Evolutionary conservation across 768 basidiomycete species (phyloP).

Genomic region (Lactifluus pinguis): DNA sequence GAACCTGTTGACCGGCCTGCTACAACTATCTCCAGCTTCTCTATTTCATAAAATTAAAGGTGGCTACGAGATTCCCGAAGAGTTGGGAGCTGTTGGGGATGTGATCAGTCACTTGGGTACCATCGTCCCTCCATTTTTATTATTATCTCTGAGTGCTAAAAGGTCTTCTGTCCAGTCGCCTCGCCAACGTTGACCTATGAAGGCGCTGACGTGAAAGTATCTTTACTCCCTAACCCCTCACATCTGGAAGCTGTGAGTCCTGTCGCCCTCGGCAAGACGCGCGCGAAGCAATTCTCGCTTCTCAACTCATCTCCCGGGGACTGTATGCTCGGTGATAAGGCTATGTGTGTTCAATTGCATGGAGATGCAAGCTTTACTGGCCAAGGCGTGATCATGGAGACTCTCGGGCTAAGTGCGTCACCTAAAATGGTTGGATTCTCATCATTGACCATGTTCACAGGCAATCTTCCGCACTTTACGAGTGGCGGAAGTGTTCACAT

Average conservation of each 20-base stretch:
- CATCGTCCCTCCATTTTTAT: slow-evolving; percentile 16
- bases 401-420: slow-evolving; percentile 65
- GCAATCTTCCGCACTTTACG: slow-evolving; percentile 84
- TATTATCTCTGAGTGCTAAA: neutral
- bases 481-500: slow-evolving; percentile 86
- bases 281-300: slow-evolving; percentile 82
- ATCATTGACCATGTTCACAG: slow-evolving; percentile 28
- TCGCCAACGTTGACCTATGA: slow-evolving; percentile 57
- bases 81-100: slow-evolving; percentile 64
- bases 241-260: slow-evolving; percentile 85
- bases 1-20: slow-evolving; percentile 72
- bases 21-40: slow-evolving; percentile 55
- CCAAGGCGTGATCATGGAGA: slow-evolving; percentile 86
- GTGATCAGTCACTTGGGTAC: slow-evolving; percentile 78
- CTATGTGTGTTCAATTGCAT: slow-evolving; percentile 84
- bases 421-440: neutral
- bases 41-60: slow-evolving; percentile 87
- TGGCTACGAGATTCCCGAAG: slow-evolving; percentile 59
- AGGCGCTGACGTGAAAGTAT: slow-evolving; percentile 53
- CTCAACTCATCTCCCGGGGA: slow-evolving; percentile 47
- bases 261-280: slow-evolving; percentile 80
- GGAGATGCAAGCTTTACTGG: slow-evolving; percentile 90
- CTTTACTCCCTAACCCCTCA: slow-evolving; percentile 73
- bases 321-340: slow-evolving; percentile 50
- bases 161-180: slow-evolving; percentile 34